phyloP scores from a whole-genome alignment of 768 basidiomycete species.

The Antrodiella citrinella region DNA sequence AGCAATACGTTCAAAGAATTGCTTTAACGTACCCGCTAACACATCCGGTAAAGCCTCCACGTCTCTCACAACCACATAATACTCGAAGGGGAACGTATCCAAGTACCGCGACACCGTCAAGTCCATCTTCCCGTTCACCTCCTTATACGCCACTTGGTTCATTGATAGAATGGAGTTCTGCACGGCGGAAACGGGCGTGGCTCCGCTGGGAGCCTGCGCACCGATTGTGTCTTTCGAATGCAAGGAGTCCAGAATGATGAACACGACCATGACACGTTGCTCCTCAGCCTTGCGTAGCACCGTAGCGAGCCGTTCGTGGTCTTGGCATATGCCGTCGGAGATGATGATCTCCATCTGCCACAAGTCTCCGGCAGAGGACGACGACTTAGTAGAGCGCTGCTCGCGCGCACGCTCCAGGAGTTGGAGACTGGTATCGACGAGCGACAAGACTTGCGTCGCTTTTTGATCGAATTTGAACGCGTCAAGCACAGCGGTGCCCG shows the following conservation, averaged over 20 bases:
- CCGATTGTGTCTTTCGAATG: conserved; percentile 33
- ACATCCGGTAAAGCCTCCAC: conserved; percentile 92
- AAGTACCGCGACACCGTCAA: conserved; percentile 83
- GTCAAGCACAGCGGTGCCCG: conserved; percentile 71
- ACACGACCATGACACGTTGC: conserved; percentile 91
- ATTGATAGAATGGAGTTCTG: conserved; percentile 81
- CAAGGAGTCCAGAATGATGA: conserved; percentile 90
- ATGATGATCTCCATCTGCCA: conserved; percentile 99
- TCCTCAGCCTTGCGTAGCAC: conserved; percentile 80
- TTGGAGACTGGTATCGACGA: conserved; percentile 71
- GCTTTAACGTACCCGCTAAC: conserved; percentile 77
- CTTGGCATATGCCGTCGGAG: conserved; percentile 97
- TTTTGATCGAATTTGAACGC: conserved; percentile 88
- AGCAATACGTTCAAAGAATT: conserved; percentile 83
- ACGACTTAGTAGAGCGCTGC: conserved; percentile 43
- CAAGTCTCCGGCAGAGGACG: conserved; percentile 67
- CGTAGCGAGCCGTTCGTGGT: conserved; percentile 78
- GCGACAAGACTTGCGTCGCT: conserved; percentile 76
- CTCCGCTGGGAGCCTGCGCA: not conserved
- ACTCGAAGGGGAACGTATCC: conserved; percentile 97
- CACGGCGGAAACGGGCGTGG: conserved; percentile 1
- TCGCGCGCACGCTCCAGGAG: conserved; percentile 75
- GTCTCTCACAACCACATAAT: conserved; percentile 86
- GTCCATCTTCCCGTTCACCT: conserved; percentile 74
- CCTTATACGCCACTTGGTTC: conserved; percentile 86